Evolutionary conservation across 2,329 filamentous ascomycete genomes (phyloP), one percentile per base, ranked within the genome.

Genomic region (Aspergillus udagawae): DNA sequence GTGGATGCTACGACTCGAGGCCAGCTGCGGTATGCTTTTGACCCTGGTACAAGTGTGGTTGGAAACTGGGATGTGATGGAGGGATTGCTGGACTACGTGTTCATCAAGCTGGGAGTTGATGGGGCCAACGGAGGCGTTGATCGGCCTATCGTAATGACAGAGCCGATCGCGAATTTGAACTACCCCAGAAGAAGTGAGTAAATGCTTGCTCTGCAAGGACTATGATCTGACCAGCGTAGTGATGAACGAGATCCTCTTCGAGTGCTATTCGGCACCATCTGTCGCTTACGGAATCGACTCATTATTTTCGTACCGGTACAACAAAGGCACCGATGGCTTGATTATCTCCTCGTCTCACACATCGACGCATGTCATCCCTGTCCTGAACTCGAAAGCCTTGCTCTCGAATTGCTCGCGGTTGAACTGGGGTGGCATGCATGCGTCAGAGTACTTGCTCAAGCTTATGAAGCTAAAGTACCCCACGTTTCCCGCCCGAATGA

Each of bases 51-150:
- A 48, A 93, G 92, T 62, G 88, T 99, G 50, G 86, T 97, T 59
- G 92, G 91, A 73, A 97, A 97, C 72, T 99, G 95, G 92, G 94
- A 99, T 74, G 92, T 92, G 35, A 92, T 96, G 86, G 94, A 99
- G 75, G 92, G 93, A 57, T 82, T 97, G 4, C 77, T 99, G 49
- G 94, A 99, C 77, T 97, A 97, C 74, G 83, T 92, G 45, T 99
- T 99, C 73, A 82, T 97, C 64, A 97, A 97, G 77, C 79, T 99
- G 54, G 94, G 94, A 4, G 83, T 99, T 65, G 91, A 95, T 63
- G 86, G 75, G 3, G 80, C 80, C 3, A 85, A 88, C 51, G 91
- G 90, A 8, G 80, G 83, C 25, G 86, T 99, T 60, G 91, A 93
- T 67, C 81, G 92, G 67, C 92, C 93, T 1, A 85, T 99, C 59